These are phyloP conservation scores for Hypoxylon sp. DNA, from an alignment of 2,329 filamentous ascomycete species.

Conservation along the genomic window DNA sequence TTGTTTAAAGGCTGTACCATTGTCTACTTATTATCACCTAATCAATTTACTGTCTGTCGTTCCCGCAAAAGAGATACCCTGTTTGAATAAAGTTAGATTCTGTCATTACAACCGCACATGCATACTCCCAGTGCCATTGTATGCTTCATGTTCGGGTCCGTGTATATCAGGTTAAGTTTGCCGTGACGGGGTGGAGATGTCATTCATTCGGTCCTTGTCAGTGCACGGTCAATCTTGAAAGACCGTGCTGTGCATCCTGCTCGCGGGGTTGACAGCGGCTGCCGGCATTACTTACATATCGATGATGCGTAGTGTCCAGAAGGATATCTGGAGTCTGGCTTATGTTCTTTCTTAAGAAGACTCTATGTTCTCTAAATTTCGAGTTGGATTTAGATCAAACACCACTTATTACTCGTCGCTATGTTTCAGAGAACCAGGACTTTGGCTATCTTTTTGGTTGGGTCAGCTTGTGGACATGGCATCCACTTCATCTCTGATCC, in stretches of 20 bases:
- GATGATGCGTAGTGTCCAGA: background rate
- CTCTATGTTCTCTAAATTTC: background rate
- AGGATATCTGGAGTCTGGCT: background rate
- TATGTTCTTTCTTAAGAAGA: background rate
- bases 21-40: conserved; percentile 3
- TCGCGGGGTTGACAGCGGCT: background rate
- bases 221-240: background rate
- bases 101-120: background rate
- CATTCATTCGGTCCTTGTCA: background rate
- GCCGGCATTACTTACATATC: background rate
- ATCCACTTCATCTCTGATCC: conserved; percentile 40
- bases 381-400: no score
- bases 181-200: conserved; percentile 1
- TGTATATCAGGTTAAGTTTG: background rate
- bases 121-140: background rate
- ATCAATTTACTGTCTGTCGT: conserved; percentile 5
- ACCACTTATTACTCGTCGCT: background rate
- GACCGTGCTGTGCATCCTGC: background rate
- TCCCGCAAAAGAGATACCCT: conserved; percentile 9
- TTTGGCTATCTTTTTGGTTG: background rate
- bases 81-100: conserved; percentile 1
- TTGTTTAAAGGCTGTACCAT: background rate
- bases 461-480: conserved; percentile 23
- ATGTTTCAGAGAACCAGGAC: background rate
- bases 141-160: background rate